Percentiles rank a stretch among this genome's conserved stretches.
These are phyloP conservation scores for Leccinum solheimii DNA, from an alignment of 1,284 basidiomycete species.

Conservation along the genomic window DNA sequence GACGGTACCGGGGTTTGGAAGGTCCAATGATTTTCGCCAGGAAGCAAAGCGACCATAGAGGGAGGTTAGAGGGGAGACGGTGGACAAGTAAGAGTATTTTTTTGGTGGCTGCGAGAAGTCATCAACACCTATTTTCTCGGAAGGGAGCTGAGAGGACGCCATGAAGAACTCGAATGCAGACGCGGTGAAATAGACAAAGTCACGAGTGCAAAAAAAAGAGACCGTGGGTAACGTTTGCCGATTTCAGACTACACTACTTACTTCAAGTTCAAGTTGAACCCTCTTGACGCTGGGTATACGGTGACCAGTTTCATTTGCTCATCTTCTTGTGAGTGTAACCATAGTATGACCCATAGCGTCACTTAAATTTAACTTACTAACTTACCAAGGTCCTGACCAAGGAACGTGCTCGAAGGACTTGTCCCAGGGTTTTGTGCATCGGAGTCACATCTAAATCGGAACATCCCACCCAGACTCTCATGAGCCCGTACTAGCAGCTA, in stretches of 20 bases:
- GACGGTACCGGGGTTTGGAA: slow-evolving; percentile 86
- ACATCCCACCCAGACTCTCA: background rate
- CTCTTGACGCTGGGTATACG: too few species aligned
- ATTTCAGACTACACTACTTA: slow-evolving; percentile 5
- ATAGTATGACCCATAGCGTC: background rate
- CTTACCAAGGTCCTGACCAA: background rate
- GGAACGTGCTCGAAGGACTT: background rate
- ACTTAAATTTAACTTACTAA: background rate
- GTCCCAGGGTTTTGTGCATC: background rate
- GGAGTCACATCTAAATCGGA: background rate
- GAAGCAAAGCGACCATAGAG: slow-evolving; percentile 71
- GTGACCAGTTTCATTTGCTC: too few species aligned
- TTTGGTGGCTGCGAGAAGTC: slow-evolving; percentile 26
- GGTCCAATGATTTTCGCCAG: slow-evolving; percentile 78
- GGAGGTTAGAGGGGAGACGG: slow-evolving; percentile 59
- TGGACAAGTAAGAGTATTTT: slow-evolving; percentile 32
- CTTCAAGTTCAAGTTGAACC: too few species aligned
- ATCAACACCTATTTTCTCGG: slow-evolving; percentile 38
- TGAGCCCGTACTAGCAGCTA: background rate
- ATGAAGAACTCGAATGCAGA: slow-evolving; percentile 32
- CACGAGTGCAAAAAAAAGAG: slow-evolving; percentile 33
- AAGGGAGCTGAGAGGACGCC: slow-evolving; percentile 41
- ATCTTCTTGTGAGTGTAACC: background rate
- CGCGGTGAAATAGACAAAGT: slow-evolving; percentile 21
- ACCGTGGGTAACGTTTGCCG: slow-evolving; percentile 34